Evolutionary conservation across 129 eudicot species (phyloP).

Genomic region (Rutidosis leptorrhynchoides): DNA sequence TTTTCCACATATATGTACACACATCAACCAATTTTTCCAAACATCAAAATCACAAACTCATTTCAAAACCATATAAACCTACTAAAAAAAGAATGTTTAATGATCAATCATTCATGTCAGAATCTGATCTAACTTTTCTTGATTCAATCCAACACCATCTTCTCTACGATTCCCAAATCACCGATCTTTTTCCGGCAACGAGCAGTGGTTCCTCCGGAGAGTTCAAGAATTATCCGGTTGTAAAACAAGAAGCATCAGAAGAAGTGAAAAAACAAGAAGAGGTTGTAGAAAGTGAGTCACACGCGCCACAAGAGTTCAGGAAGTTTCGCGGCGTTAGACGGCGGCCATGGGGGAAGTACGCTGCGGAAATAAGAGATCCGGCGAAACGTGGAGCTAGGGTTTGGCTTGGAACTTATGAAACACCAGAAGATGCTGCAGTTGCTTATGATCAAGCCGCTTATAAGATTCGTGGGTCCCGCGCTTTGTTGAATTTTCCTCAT

Average conservation of each 20-base stretch:
- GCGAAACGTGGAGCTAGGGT: slow-evolving; percentile 37
- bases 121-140: slow-evolving; percentile 44
- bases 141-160: slow-evolving; percentile 33
- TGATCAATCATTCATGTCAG: slow-evolving; percentile 29
- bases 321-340: slow-evolving; percentile 46
- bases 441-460: slow-evolving; percentile 54
- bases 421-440: slow-evolving; percentile 51
- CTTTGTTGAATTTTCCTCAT: slow-evolving; percentile 48
- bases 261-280: slow-evolving; percentile 1
- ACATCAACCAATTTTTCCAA: slow-evolving; percentile 1
- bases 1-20: slow-evolving; percentile 24
- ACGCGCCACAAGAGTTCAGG: slow-evolving; percentile 31
- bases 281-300: neutral
- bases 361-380: slow-evolving; percentile 53
- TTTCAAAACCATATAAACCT: neutral
- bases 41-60: slow-evolving; percentile 19
- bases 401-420: slow-evolving; percentile 52
- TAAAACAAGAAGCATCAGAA: slow-evolving; percentile 11
- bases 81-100: slow-evolving; percentile 24
- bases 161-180: slow-evolving; percentile 30
- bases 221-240: slow-evolving; percentile 8
- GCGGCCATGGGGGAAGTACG: slow-evolving; percentile 55
- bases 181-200: slow-evolving; percentile 25
- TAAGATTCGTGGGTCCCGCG: slow-evolving; percentile 39
- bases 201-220: slow-evolving; percentile 3